A percentile compares a stretch with the other conserved stretches of the same genome.
Evolutionary conservation across 495 filamentous ascomycete species (phyloP).

Genomic region (Astrothelium subdiscretum): DNA sequence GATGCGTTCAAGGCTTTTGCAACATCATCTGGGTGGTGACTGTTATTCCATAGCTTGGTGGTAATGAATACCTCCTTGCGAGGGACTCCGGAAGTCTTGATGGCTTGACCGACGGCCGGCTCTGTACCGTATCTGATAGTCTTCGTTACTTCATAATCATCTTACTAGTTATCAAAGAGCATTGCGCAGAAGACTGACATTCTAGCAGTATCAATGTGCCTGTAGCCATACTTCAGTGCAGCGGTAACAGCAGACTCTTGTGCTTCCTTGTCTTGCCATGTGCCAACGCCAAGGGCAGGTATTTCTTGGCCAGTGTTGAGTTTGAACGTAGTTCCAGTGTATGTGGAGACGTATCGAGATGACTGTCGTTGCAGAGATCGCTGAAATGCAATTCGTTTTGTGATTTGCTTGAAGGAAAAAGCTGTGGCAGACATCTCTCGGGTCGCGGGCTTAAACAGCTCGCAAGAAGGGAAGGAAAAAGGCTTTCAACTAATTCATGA

Average conservation of each 20-base stretch:
- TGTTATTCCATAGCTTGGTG: slow-evolving; percentile 26
- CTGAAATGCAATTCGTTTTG: background rate
- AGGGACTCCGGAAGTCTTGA: slow-evolving; percentile 19
- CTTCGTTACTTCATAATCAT: background rate
- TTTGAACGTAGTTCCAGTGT: slow-evolving; percentile 7
- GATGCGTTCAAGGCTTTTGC: slow-evolving; percentile 16
- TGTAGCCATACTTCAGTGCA: slow-evolving; percentile 19
- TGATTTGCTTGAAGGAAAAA: background rate
- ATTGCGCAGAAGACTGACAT: slow-evolving; percentile 23
- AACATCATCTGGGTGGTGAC: slow-evolving; percentile 19
- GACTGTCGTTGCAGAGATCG: background rate
- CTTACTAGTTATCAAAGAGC: background rate
- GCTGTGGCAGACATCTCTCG: background rate
- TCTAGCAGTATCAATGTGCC: slow-evolving; percentile 25
- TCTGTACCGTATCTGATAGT: slow-evolving; percentile 21
- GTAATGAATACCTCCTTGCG: slow-evolving; percentile 20
- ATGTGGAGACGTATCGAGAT: background rate
- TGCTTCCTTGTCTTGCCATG: slow-evolving; percentile 34
- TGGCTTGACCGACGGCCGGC: slow-evolving; percentile 18
- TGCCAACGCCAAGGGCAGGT: slow-evolving; percentile 41
- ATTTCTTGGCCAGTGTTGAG: slow-evolving; percentile 32
- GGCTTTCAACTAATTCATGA: no score
- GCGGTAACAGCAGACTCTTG: slow-evolving; percentile 22
- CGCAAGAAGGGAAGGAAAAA: background rate
- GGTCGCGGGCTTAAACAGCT: background rate